phyloP scores from a whole-genome alignment of 2,329 filamentous ascomycete species.

The Aschersonia sp. region DNA sequence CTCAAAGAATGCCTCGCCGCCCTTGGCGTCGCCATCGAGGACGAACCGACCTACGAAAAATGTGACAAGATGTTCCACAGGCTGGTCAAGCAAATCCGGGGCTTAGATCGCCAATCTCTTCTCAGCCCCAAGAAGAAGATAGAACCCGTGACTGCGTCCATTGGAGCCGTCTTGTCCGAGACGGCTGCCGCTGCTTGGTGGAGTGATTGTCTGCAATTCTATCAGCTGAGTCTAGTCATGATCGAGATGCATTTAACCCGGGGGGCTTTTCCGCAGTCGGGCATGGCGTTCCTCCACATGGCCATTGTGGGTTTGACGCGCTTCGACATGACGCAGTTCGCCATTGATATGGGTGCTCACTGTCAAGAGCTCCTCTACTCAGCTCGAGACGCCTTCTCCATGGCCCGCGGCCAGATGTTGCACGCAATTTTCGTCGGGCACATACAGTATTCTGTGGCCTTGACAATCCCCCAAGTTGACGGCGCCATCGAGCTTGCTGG shows the following conservation, averaged over 20 bases:
- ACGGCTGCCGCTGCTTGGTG: constrained; percentile 59
- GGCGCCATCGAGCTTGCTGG: constrained; percentile 52
- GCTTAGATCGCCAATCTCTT: constrained; percentile 34
- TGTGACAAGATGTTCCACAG: constrained; percentile 64
- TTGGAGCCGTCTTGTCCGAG: constrained; percentile 59
- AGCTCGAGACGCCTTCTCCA: constrained; percentile 48
- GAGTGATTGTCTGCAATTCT: constrained; percentile 59
- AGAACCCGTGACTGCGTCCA: constrained; percentile 42
- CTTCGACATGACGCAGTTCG: constrained; percentile 57
- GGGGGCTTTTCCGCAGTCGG: constrained; percentile 56
- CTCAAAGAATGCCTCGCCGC: constrained; percentile 58
- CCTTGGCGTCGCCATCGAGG: constrained; percentile 52
- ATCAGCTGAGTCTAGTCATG: constrained; percentile 54
- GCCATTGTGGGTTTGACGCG: constrained; percentile 52
- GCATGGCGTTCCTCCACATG: constrained; percentile 53
- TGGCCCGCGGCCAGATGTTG: constrained; percentile 54
- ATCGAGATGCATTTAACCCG: constrained; percentile 48
- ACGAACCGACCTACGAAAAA: constrained; percentile 55
- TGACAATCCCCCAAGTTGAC: constrained; percentile 46
- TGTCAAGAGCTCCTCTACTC: constrained; percentile 50
- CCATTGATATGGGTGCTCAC: constrained; percentile 47
- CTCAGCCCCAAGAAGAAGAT: constrained; percentile 25
- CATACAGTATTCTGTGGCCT: constrained; percentile 45
- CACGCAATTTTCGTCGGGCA: constrained; percentile 60
- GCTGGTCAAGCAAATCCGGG: constrained; percentile 43